Base-by-base conservation (phyloP, 1,284 basidiomycete genomes). In the Ceratorhiza oryzae-sativae region DNA sequence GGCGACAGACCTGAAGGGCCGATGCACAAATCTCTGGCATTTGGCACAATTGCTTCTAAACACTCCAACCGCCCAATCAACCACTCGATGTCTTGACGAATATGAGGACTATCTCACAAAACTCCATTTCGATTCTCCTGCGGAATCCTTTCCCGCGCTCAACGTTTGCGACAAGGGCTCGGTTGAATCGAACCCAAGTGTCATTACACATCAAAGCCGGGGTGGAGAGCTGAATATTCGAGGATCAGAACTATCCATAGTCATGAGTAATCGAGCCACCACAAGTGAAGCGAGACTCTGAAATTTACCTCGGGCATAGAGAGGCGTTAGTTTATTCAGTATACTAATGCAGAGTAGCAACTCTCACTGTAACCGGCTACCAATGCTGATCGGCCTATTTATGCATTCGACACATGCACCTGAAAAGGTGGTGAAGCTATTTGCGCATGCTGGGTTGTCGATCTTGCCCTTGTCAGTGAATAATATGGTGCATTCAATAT, bases 321-420 rank as follows among this genome's bases (percentile, higher is more conserved):
- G 55, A 18, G 55, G 55, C 36, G 55, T 58, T 18, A 39, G 30
- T 23, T 13, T 59, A 9, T 32, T 62, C 20, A 62, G 42, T 27
- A 41, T 65, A 27, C 23, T 59, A 4, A 65, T 65, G 61, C 42
- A 39, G 45, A 51, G 30, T 30, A 39, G 45, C 32, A 65, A 65
- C 36, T 8, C 30, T 15, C 61, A 27, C n/a, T 65, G 61, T 41
- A 65, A 65, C 23, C 15, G 25, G n/a, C 61, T 65, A 3, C 61
- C 20, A 51, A 48, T n/a, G 4, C 18, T 65, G n/a, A 15, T 39
- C 13, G 45, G 30, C 1, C 18, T 65, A 1, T 65, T 65, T 51
- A 13, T 39, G 13, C 48, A 65, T 48, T 65, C 61, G 30, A 65
- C 30, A 23, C 20, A 65, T 18, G 23, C 61, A n/a, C 48, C 61